Evolutionary conservation across 345 rosid genomes (phyloP), one percentile per base, ranked within the genome.

Genomic region (Excoecaria agallocha): DNA sequence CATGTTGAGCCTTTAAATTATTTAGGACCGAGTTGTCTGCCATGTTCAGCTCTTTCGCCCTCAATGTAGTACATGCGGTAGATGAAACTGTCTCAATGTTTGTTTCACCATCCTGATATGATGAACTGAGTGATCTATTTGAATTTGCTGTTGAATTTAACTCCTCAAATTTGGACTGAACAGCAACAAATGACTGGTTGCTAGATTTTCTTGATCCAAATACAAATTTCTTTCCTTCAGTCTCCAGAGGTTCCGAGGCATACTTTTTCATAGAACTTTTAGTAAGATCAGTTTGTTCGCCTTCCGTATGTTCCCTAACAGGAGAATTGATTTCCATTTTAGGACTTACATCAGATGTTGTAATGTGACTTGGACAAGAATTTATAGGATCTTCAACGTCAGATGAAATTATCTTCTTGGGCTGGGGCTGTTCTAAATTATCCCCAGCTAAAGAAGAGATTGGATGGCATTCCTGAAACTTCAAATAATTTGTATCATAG

Each of bases 121-220:
- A 82, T 20, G 71, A 71, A 78, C 66, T 70, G 72, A 73, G 24
- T 50, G 84, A 85, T 75, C 49, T 84, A 66, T 60, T 76, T 51
- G 90, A 80, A 79, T 75, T 82, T 78, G 86, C 62, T 25, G 84
- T 72, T 68, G 83, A 83, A 85, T 82, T 85, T 69, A 85, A 74
- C 79, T 82, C 99, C 88, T 91, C 93, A 69, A 90, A 91, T 83
- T 90, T 93, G 45, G 94, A 83, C 72, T 87, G 98, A 4, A 87
- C 89, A 3, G 87, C 86, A 77, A 89, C 69, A 77, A 95, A 93
- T n/a, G 89, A 75, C 13, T 85, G 94, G 78, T 89, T 89, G 80
- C 87, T 86, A 6, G 74, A 78, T 80, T 88, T 95, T 73, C 77
- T 81, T 49, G 91, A 84, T 57, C 85, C 90, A 72, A 52, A 68